Evolutionary conservation across 2,329 filamentous ascomycete genomes (phyloP), one percentile per base, ranked within the genome.

Genomic region (Lecanicillium sp.): DNA sequence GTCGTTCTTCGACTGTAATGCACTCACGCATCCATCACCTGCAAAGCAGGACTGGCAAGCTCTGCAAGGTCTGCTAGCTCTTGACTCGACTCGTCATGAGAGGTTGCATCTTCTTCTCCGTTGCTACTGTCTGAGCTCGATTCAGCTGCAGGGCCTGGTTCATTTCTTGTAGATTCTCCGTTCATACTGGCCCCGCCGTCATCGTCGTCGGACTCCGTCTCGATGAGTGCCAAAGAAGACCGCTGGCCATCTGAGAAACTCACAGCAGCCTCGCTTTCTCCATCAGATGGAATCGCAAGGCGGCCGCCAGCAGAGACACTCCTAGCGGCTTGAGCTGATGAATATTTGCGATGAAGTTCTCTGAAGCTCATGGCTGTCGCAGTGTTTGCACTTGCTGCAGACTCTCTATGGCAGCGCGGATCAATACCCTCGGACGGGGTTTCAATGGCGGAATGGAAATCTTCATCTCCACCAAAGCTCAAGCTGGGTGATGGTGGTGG

Each of bases 291-390:
- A 23, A 76, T 65, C 1, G 66, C 65, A 27, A 78, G 61, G 47
- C 62, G 64, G 5, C 69, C 70, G 14, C 67, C 67, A 14, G 65
- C 63, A 1, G 65, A 64, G 3, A 60, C 61, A 37, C 66, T 66
- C 54, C 71, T 70, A 36, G 70, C 66, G 23, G 70, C 67, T 47
- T 78, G 72, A 7, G 73, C 72, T 1, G 75, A 72, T 14, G 78
- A 77, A 59, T 78, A 81, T 55, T 78, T 81, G 36, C 77, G 68
- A 56, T 83, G 78, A 26, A 84, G 66, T 32, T 83, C 78, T 32
- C 77, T 73, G 58, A 84, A 83, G 56, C 82, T 86, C 56, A 75
- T 71, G 1, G 80, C 80, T 3, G 84, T 86, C 15, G 81, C 78
- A 10, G 83, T 85, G 63, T 81, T 86, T 12, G 74, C 74, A 54